Evolutionary conservation across 495 filamentous ascomycete species (phyloP), one percentile per base, ranked within the genome.

Genomic region (Neurospora sp.): DNA sequence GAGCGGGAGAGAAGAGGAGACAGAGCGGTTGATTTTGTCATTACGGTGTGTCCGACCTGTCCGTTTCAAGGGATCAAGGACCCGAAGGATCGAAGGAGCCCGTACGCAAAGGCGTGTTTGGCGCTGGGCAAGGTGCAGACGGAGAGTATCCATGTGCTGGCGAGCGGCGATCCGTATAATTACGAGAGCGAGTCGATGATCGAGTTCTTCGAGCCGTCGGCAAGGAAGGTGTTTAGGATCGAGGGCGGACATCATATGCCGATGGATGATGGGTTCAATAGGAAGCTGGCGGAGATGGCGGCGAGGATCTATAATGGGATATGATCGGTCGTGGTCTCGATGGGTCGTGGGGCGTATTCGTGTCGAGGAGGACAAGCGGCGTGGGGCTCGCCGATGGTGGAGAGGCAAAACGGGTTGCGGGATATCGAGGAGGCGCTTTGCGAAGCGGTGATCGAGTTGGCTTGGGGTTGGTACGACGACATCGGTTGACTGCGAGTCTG

Each of bases 231-330:
- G 35, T 68, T 78, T 2, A 61, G 76, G 44, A 75, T 74, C 48
- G 40, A 73, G 39, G 79, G 79, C 1, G 76, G 48, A 2, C 78
- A 80, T 73, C 71, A 77, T n/a, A 79, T 79, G 78, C 78, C 78
- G 12, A 40, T 68, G 7, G 73, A 78, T 9, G 71, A 78, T 16
- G 40, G 27, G 61, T 38, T 74, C 39, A 78, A 78, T 48, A 39
- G n/a, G 66, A 12, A 44, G 69, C 27, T 75, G 40, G 70, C n/a
- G 39, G 42, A 16, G 59, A n/a, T 71, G 35, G 53, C 53, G 12
- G 53, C 53, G 27, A 66, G 53, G 22, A 66, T 66, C 14, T 66
- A 66, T 37, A 66, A 66, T 18, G 53, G 53, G 3, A 66, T 66
- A 66, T 66, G 27, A 66, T 35, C 6, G 53, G 14, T 35, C 27